These are phyloP conservation scores for Eragrostis curvula DNA, from an alignment of 176 grass and related monocot species.

Conservation along the genomic window DNA sequence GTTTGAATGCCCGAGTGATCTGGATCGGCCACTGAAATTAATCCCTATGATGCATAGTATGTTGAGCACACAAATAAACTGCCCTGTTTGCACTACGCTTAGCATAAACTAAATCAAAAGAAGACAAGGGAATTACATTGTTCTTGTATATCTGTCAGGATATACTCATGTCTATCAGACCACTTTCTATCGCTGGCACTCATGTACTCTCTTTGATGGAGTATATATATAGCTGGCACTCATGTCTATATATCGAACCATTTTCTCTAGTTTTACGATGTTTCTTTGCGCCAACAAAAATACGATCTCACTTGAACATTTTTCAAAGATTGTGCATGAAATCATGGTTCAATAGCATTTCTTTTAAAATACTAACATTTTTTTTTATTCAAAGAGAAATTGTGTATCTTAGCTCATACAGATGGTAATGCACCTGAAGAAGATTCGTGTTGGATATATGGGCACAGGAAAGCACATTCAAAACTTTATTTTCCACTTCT, in stretches of 20 bases:
- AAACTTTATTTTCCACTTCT: neutral
- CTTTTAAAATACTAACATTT: too few species aligned
- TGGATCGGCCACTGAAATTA: too few species aligned
- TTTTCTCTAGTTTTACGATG: neutral
- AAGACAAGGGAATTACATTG: too few species aligned
- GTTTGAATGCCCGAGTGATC: too few species aligned
- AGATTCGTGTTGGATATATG: conserved; percentile 26
- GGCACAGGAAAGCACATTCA: neutral
- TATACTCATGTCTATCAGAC: neutral
- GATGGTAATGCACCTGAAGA: neutral
- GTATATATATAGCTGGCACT: neutral
- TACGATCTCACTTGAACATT: neutral
- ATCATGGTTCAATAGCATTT: neutral
- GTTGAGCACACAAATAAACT: too few species aligned
- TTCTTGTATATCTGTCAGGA: too few species aligned
- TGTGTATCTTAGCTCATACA: neutral
- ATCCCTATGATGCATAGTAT: too few species aligned
- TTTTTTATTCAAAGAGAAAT: neutral
- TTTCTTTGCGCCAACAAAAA: neutral
- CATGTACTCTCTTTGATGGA: too few species aligned
- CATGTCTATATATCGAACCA: neutral
- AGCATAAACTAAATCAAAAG: too few species aligned
- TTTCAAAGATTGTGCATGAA: neutral
- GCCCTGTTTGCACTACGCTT: too few species aligned
- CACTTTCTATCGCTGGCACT: too few species aligned